Conservation (phyloP, 495 filamentous ascomycete species). For the Talaromyces ruber region DNA sequence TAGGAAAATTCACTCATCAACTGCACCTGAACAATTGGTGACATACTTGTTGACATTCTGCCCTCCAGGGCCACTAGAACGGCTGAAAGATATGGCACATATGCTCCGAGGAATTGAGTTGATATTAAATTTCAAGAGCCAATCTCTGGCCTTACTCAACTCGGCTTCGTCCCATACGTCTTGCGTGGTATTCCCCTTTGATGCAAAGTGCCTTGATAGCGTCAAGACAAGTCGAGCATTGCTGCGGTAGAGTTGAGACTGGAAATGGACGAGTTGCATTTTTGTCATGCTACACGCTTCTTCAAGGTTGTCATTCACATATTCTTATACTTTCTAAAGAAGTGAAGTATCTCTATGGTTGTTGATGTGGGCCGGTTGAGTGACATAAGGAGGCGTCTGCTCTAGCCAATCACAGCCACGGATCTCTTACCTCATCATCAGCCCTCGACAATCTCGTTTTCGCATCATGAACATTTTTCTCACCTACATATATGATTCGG, state of each 20-base stretch:
- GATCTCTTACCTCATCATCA: not conserved
- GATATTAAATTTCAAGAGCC: conserved; percentile 58
- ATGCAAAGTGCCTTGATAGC: not conserved
- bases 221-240: not conserved
- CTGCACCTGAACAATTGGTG: conserved; percentile 1
- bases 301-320: not conserved
- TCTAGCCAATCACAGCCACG: not conserved
- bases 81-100: conserved; percentile 63
- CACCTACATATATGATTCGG: not conserved
- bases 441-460: not conserved
- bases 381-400: not conserved
- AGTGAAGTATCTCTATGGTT: not conserved
- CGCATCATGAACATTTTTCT: not conserved
- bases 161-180: conserved; percentile 37
- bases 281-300: not conserved
- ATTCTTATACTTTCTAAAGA: not conserved
- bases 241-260: not conserved
- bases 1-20: not conserved
- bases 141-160: conserved; percentile 61
- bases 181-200: not conserved
- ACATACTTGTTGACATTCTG: conserved; percentile 96
- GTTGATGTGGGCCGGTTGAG: not conserved
- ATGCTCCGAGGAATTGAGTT: conserved; percentile 55
- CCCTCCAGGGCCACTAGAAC: conserved; percentile 88
- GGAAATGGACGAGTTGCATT: not conserved